phyloP scores from a whole-genome alignment of 2,329 filamentous ascomycete genomes.

The Lecanicillium sp. region DNA sequence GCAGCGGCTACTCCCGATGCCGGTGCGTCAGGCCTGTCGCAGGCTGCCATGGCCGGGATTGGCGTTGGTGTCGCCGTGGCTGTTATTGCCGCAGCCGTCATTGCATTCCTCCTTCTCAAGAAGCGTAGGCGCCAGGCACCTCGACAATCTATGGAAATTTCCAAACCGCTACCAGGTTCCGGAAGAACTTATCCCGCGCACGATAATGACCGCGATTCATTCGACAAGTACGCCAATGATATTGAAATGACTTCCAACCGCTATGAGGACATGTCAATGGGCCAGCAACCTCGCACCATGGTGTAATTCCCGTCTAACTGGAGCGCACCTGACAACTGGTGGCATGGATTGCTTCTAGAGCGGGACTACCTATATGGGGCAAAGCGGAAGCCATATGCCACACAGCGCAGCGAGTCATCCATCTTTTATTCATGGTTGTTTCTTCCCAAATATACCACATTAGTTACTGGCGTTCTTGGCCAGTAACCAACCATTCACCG shows the following conservation, averaged over 20 bases:
- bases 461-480: no score
- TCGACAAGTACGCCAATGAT: constrained; percentile 28
- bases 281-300: constrained; percentile 38
- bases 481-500: no score
- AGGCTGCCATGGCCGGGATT: constrained; percentile 39
- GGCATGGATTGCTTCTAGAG: no score
- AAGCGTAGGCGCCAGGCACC: constrained; percentile 15
- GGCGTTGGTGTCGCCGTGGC: constrained; percentile 36
- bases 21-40: constrained; percentile 24
- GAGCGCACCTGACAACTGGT: no score
- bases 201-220: constrained; percentile 21
- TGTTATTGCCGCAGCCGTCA: constrained; percentile 28
- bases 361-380: no score
- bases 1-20: constrained; percentile 5
- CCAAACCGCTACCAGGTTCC: constrained; percentile 39
- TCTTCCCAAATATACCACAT: no score
- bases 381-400: background rate
- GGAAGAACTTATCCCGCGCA: constrained; percentile 29
- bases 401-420: background rate
- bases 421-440: background rate
- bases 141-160: constrained; percentile 33
- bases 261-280: constrained; percentile 50
- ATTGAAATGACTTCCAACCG: constrained; percentile 43
- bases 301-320: constrained; percentile 21
- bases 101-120: constrained; percentile 29